Conservation (phyloP, 176 grass and related monocot species). For the Raddia guianensis region DNA sequence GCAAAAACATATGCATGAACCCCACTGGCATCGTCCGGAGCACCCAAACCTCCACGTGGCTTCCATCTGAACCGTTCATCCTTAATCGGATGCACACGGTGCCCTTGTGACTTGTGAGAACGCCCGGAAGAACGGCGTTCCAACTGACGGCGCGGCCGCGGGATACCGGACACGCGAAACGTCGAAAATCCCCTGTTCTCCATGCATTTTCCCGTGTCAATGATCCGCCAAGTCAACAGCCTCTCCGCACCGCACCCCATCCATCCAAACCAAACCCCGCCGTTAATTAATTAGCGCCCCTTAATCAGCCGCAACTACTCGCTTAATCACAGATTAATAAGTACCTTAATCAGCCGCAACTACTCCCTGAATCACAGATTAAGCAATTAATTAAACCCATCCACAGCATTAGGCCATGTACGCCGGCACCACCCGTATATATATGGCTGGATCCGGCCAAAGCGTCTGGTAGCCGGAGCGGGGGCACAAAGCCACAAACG, state of each 20-base stretch:
- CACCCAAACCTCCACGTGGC: neutral
- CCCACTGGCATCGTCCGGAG: neutral
- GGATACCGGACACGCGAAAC: no score
- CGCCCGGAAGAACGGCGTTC: neutral
- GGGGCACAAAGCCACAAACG: no score
- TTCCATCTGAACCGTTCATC: neutral
- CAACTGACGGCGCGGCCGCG: neutral
- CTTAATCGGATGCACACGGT: neutral
- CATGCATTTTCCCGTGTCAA: neutral
- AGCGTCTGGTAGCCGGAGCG: conserved; percentile 23
- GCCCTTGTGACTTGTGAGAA: neutral
- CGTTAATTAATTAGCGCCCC: neutral
- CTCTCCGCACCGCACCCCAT: conserved; percentile 21
- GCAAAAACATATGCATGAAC: neutral
- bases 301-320: conserved; percentile 17
- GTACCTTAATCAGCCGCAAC: conserved; percentile 4
- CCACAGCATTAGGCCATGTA: conserved; percentile 4
- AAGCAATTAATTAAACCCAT: conserved; percentile 14
- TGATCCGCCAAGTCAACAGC: conserved; percentile 29
- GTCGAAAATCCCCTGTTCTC: neutral
- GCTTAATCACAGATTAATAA: neutral
- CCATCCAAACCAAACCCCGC: conserved; percentile 31
- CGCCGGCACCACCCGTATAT: conserved; percentile 30
- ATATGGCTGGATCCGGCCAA: conserved; percentile 44
- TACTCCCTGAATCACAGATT: neutral